Evolutionary conservation across 495 filamentous ascomycete species (phyloP).

Genomic region (Ramalina intermedia): DNA sequence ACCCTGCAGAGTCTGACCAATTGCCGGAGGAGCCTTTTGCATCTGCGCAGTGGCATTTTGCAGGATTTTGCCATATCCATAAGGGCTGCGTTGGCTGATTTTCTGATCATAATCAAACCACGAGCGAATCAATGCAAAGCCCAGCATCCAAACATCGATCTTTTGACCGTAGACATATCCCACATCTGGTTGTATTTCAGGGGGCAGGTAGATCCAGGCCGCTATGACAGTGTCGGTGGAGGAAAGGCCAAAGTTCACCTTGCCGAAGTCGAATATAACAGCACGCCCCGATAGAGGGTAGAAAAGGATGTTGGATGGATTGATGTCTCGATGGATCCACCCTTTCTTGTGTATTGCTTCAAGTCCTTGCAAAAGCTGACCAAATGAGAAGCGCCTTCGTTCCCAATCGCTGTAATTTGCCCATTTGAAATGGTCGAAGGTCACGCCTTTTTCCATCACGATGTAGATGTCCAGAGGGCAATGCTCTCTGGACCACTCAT

Average conservation of each 20-base stretch:
- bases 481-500: neutral
- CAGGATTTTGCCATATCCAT: too few species aligned
- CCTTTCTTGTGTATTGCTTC: neutral
- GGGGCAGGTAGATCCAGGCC: neutral
- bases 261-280: neutral
- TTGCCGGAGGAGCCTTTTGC: too few species aligned
- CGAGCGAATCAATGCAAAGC: neutral
- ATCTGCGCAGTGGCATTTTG: too few species aligned
- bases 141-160: slow-evolving; percentile 8
- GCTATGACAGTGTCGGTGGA: neutral
- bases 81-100: too few species aligned
- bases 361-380: neutral
- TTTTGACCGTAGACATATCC: neutral
- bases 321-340: slow-evolving; percentile 5
- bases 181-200: neutral
- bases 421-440: slow-evolving; percentile 1
- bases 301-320: neutral
- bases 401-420: neutral
- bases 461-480: slow-evolving; percentile 1
- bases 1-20: too few species aligned
- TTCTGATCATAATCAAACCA: neutral
- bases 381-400: neutral
- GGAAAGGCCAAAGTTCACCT: neutral
- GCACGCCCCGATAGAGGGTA: neutral
- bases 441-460: neutral